Percentiles rank a stretch among this genome's conserved stretches.
These are phyloP conservation scores for Prillingera fragicola DNA, from an alignment of 1,284 basidiomycete species.

Conservation along the genomic window DNA sequence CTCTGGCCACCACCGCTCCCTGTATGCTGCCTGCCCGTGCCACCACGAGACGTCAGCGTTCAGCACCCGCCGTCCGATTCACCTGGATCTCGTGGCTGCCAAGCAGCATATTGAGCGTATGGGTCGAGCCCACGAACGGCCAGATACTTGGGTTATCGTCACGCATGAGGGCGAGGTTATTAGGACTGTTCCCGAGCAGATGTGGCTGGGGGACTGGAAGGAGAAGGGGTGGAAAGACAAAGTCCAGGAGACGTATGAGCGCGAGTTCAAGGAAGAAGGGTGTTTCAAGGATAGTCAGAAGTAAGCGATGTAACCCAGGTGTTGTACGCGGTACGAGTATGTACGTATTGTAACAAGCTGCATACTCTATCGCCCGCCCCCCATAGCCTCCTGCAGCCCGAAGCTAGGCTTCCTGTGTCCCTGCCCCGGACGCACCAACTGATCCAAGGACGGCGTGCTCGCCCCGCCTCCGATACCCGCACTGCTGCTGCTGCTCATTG, in stretches of 20 bases:
- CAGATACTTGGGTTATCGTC: constrained; percentile 6
- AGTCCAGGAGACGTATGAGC: no score
- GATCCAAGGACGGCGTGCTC: not conserved
- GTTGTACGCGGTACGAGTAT: no score
- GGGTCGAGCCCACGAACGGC: constrained; percentile 1
- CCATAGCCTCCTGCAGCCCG: constrained; percentile 13
- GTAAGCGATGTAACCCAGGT: no score
- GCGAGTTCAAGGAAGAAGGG: no score
- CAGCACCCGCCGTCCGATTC: not conserved
- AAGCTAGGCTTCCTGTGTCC: constrained; percentile 10
- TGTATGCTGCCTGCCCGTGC: constrained; percentile 9
- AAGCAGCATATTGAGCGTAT: constrained; percentile 1
- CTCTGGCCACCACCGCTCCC: constrained; percentile 3
- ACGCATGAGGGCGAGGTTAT: constrained; percentile 6
- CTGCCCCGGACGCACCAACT: constrained; percentile 1
- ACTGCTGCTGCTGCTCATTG: not conserved
- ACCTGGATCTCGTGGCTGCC: not conserved
- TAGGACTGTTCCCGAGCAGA: not conserved
- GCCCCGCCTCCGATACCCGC: not conserved
- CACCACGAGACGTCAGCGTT: not conserved
- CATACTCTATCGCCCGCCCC: no score
- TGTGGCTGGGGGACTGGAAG: constrained; percentile 7
- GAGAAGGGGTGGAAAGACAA: constrained; percentile 7
- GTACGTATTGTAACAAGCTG: no score
- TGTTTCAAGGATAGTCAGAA: no score